A percentile compares a stretch with the other conserved stretches of the same genome.
phyloP scores from a whole-genome alignment of 306 rosid species.

The Casuarina equisetifolia region DNA sequence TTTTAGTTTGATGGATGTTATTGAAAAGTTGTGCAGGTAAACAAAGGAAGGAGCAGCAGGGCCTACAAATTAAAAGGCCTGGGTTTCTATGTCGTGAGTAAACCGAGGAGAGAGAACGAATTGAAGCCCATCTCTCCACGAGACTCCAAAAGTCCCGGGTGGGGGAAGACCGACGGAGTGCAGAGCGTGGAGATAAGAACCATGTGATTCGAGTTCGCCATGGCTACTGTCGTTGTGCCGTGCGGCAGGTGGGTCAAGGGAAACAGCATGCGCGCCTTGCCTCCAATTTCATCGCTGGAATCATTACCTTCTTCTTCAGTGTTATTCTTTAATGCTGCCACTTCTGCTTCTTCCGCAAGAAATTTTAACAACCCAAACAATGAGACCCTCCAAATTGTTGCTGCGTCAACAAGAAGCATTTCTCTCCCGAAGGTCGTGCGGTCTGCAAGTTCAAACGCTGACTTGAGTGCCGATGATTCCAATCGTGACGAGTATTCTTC shows the following conservation, averaged over 20 bases:
- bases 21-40: too few species aligned
- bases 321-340: constrained; percentile 5
- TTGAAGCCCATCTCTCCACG: background rate
- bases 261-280: constrained; percentile 38
- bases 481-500: constrained; percentile 9
- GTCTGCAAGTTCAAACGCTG: constrained; percentile 38
- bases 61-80: background rate
- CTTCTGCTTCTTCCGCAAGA: constrained; percentile 1
- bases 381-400: background rate
- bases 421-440: constrained; percentile 24
- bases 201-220: background rate
- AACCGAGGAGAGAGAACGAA: background rate
- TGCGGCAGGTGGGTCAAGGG: background rate
- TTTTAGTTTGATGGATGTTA: too few species aligned
- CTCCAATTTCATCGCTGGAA: constrained; percentile 16
- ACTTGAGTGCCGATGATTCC: constrained; percentile 6
- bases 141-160: background rate
- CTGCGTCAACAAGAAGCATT: constrained; percentile 19
- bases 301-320: constrained; percentile 7
- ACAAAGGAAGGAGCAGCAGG: too few species aligned
- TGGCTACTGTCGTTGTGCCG: background rate
- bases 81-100: background rate
- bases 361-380: background rate
- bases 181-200: background rate
- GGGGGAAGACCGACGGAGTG: background rate